Evolutionary conservation across 208 protist genomes (phyloP).

Genomic region (Trypanosoma cruzi): DNA sequence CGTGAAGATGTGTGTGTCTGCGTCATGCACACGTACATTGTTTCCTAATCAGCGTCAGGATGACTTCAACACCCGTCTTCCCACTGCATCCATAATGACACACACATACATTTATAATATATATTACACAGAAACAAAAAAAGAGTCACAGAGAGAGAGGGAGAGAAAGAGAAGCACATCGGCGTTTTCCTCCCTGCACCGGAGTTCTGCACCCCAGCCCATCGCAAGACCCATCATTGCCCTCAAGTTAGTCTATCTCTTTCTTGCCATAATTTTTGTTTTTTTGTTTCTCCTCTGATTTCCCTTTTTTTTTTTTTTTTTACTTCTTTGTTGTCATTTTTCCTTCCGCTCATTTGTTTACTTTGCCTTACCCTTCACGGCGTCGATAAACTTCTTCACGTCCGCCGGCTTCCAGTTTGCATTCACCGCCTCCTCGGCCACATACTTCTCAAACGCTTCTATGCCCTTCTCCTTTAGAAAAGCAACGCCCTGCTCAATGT

Average conservation of each 20-base stretch:
- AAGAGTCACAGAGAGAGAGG: neutral
- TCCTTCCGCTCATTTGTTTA: conserved; percentile 23
- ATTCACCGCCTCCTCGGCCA: conserved; percentile 78
- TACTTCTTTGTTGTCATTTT: neutral
- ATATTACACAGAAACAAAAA: conserved; percentile 11
- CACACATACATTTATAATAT: conserved; percentile 16
- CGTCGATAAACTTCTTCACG: conserved; percentile 79
- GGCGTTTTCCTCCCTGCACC: neutral
- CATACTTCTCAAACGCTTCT: conserved; percentile 76
- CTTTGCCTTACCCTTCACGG: conserved; percentile 76
- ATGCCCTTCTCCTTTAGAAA: conserved; percentile 67
- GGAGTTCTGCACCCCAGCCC: neutral
- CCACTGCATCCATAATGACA: neutral
- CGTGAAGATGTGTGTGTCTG: neutral
- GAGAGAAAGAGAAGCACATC: conserved; percentile 6
- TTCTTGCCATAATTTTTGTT: neutral
- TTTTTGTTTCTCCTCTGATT: neutral
- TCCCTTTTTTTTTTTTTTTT: conserved; percentile 1
- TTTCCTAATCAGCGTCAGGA: neutral
- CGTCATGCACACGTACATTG: neutral
- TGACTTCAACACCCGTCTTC: neutral
- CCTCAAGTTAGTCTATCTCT: too few relatives aligned
- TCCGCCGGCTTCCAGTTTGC: conserved; percentile 84
- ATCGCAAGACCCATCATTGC: neutral
- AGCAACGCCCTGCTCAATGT: conserved; percentile 71